phyloP scores from a whole-genome alignment of 2,329 filamentous ascomycete genomes.

The Trichoderma koningii region DNA sequence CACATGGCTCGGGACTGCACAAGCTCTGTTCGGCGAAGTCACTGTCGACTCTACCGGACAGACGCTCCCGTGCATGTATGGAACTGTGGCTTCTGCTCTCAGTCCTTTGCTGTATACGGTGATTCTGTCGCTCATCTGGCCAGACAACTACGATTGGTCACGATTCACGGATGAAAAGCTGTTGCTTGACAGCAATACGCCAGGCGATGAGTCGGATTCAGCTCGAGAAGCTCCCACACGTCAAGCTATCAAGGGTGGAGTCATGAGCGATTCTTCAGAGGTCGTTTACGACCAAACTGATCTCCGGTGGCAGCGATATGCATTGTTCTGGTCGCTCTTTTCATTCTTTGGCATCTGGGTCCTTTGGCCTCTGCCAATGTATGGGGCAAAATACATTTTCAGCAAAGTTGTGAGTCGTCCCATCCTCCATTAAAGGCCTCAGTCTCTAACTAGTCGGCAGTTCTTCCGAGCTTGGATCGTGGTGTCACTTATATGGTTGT shows the following conservation, averaged over 20 bases:
- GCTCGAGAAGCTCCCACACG: not conserved
- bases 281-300: constrained; percentile 4
- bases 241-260: not conserved
- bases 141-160: constrained; percentile 13
- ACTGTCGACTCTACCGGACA: constrained; percentile 15
- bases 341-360: constrained; percentile 20
- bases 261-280: not conserved
- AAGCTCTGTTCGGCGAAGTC: constrained; percentile 3
- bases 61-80: constrained; percentile 16
- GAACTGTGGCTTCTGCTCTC: constrained; percentile 14
- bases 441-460: not conserved
- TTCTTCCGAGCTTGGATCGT: constrained; percentile 17
- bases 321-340: constrained; percentile 12
- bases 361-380: constrained; percentile 23
- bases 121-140: constrained; percentile 18
- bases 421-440: not conserved
- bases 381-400: constrained; percentile 17
- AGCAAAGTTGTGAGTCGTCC: constrained; percentile 1
- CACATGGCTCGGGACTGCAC: constrained; percentile 6
- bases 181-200: not conserved
- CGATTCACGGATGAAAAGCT: constrained; percentile 13
- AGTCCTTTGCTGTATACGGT: constrained; percentile 18
- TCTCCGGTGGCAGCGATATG: constrained; percentile 14
- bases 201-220: not conserved
- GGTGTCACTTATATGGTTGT: constrained; percentile 19